Evolutionary conservation across 148 eudicot species (phyloP).

Genomic region (Vaccinium macrocarpon): DNA sequence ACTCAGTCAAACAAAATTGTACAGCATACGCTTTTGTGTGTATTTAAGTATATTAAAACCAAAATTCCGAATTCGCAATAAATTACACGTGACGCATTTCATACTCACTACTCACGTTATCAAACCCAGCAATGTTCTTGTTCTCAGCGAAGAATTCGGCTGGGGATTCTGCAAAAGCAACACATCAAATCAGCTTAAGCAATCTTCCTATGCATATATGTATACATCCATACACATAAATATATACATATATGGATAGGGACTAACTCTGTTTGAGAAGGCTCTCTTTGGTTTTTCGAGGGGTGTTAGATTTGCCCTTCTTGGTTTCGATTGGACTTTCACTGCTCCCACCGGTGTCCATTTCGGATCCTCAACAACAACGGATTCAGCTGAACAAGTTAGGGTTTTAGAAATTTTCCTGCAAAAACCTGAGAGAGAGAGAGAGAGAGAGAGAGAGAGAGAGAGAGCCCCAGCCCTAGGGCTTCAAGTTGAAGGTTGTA

Average conservation of each 20-base stretch:
- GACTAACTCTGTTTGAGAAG: conserved; percentile 80
- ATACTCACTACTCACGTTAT: conserved; percentile 56
- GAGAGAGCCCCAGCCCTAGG: neutral
- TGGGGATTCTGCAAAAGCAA: conserved; percentile 67
- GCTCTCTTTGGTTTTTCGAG: conserved; percentile 65
- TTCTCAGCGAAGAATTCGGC: conserved; percentile 98
- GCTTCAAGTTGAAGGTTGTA: neutral
- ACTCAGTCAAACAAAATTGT: neutral
- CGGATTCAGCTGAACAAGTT: conserved; percentile 1
- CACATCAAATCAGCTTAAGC: conserved; percentile 7
- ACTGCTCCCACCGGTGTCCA: conserved; percentile 53
- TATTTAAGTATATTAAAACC: neutral
- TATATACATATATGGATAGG: neutral
- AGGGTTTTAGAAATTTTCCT: neutral
- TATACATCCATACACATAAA: neutral
- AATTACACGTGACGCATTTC: neutral
- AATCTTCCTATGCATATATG: too few relatives aligned
- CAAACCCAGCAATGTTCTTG: conserved; percentile 95
- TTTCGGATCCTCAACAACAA: neutral
- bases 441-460: neutral
- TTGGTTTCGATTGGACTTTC: conserved; percentile 54
- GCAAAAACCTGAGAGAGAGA: neutral
- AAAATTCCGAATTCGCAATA: neutral
- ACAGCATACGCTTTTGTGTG: neutral
- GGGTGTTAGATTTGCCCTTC: conserved; percentile 61